Evolutionary conservation across 2,329 filamentous ascomycete species (phyloP), one percentile per base, ranked within the genome.

Genomic region (Ophiostoma sp.): DNA sequence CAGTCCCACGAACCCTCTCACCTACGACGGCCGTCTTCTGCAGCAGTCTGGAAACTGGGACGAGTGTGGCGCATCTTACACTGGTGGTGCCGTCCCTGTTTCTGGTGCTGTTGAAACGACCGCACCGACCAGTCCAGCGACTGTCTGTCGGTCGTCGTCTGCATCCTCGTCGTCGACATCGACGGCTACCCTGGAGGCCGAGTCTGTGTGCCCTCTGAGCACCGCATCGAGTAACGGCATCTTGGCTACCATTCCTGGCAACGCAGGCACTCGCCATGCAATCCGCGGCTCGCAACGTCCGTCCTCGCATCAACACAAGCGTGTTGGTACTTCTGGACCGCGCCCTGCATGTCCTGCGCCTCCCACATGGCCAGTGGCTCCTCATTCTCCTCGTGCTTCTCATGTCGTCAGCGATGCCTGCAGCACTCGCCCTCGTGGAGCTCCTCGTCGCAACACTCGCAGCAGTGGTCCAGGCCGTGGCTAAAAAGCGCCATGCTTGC

Each of bases 1-100:
- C 19, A 57, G 66, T 55, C 68, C 66, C 9, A 15, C n/a, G 31
- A 57, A 70, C 68, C 48, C 31, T 9, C 17, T 57, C 28, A 55
- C 33, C n/a, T 70, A 70, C 68, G 50, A 52, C 33, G 68, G 68
- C 33, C 42, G 64, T n/a, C 22, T 19, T 33, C 17, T 48, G 25
- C 42, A 33, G 12, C n/a, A 22, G 19, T 36, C 11, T 22, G 17
- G 19, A 42, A 12, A 8, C 7, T 63, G 5, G 36, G 6, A 28
- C 36, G 36, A 66, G 36, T 3, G 61, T 66, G 61, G 22, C 36
- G 33, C n/a, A 25, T 64, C 59, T 25, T 33, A 64, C 33, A 28
- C 36, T 45, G 22, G 36, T 22, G 36, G 6, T 17, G 61, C 61
- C 42, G 19, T n/a, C 25, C 17, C 33, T 25, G 57, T 36, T n/a